phyloP scores from a whole-genome alignment of 164 flowering plant species.

The Kingdonia uniflora region DNA sequence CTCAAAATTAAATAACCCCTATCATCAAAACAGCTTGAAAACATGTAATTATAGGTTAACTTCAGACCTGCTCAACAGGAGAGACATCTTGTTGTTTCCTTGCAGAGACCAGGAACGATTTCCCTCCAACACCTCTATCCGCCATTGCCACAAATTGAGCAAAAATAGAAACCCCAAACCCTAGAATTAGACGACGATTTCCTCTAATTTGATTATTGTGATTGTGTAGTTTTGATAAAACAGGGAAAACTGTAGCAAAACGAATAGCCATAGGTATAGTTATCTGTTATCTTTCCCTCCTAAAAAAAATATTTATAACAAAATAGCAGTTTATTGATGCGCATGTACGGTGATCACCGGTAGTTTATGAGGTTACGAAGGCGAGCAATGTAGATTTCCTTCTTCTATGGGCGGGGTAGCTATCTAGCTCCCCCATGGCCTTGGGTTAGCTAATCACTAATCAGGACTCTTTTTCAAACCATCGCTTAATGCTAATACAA shows the following conservation, averaged over 20 bases:
- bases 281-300: too few relatives aligned
- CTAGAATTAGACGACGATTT: constrained; percentile 45
- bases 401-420: too few relatives aligned
- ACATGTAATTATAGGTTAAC: background rate
- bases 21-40: background rate
- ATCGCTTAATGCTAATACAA: too few relatives aligned
- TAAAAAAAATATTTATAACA: too few relatives aligned
- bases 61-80: constrained; percentile 46
- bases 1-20: background rate
- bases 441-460: too few relatives aligned
- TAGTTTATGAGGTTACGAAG: too few relatives aligned
- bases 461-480: too few relatives aligned
- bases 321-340: too few relatives aligned
- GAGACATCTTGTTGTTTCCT: constrained; percentile 29
- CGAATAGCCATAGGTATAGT: too few relatives aligned
- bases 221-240: constrained; percentile 9
- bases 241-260: background rate
- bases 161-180: constrained; percentile 46
- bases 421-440: too few relatives aligned
- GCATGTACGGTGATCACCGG: too few relatives aligned
- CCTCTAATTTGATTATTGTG: constrained; percentile 8
- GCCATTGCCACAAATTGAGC: constrained; percentile 45
- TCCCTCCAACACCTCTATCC: constrained; percentile 19
- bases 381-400: too few relatives aligned
- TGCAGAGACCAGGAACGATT: constrained; percentile 57